Conservation (phyloP, 2,329 filamentous ascomycete genomes). For the Aspergillus ochraceoroseus region DNA sequence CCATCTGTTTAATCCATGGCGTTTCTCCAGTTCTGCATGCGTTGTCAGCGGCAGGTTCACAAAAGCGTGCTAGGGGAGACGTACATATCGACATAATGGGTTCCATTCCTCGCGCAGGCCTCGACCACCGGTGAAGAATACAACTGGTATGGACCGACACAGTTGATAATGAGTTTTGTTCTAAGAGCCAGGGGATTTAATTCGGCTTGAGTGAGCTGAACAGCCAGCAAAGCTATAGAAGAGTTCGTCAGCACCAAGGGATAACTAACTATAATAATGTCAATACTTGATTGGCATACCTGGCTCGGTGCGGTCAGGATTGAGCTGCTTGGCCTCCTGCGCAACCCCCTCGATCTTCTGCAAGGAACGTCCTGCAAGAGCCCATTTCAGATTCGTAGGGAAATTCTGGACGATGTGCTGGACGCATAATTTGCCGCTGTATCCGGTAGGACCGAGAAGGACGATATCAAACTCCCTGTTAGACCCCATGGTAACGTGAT, state of each 20-base stretch:
- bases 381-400: constrained; percentile 79
- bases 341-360: constrained; percentile 67
- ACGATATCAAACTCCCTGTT: constrained; percentile 59
- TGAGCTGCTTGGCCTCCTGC: constrained; percentile 60
- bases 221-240: constrained; percentile 41
- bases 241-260: background rate
- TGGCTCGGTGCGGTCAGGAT: constrained; percentile 65
- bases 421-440: constrained; percentile 72
- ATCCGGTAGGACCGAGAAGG: constrained; percentile 67
- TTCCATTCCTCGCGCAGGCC: constrained; percentile 60
- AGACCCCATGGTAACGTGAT: constrained; percentile 35
- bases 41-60: background rate
- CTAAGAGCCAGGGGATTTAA: constrained; percentile 51
- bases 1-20: constrained; percentile 60
- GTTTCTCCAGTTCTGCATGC: constrained; percentile 54
- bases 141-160: constrained; percentile 59
- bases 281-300: too few relatives aligned
- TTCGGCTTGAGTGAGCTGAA: constrained; percentile 48
- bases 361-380: constrained; percentile 74
- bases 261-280: too few relatives aligned
- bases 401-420: constrained; percentile 68
- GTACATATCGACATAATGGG: constrained; percentile 62
- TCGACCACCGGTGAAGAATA: constrained; percentile 62
- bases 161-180: constrained; percentile 57
- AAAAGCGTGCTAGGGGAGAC: constrained; percentile 12